Evolutionary conservation across 257 asterid species (phyloP), one percentile per base, ranked within the genome.

Genomic region (Fraxinus anomala): DNA sequence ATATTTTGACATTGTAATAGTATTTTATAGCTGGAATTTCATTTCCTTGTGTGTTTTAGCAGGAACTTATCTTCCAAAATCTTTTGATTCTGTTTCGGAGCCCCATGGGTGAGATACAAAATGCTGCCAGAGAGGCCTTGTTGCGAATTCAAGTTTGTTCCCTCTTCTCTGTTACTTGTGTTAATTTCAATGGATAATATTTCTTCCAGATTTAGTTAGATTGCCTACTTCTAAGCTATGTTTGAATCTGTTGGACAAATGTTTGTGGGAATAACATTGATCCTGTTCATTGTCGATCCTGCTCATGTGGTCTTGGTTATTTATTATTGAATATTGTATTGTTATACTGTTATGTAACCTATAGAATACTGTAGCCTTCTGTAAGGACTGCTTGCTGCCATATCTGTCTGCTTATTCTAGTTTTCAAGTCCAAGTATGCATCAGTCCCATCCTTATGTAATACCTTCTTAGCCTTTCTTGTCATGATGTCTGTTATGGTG

Each of bases 71-170:
- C 84, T 87, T 93, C 72, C 85, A 73, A 56, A 81, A 84, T 67
- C 94, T 95, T 77, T 84, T 91, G 88, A 70, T 82, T 84, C 86
- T 95, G 75, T 89, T 82, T 71, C 90, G 96, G 75, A 89, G 85
- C 84, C 81, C 85, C 73, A 83, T 87, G 76, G 86, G 87, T n/a
- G 85, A 78, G 63, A 63, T 95, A 78, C 98, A 91, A 49, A 89
- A 87, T 78, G 89, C 93, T 42, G 76, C 92, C 73, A 90, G 88
- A 75, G 99, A 92, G 74, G 79, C 96, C 36, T 84, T 95, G 87
- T 86, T 93, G 83, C 88, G 85, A 44, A 85, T 95, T 72, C 75
- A 92, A 82, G 99, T 95, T 82, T 78, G 92, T 84, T 76, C 82
- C 79, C 11, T 66, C 78, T 47, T 65, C 82, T 76, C 81, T 76